phyloP scores from a whole-genome alignment of 1,284 basidiomycete genomes.

The Irpex sp. region DNA sequence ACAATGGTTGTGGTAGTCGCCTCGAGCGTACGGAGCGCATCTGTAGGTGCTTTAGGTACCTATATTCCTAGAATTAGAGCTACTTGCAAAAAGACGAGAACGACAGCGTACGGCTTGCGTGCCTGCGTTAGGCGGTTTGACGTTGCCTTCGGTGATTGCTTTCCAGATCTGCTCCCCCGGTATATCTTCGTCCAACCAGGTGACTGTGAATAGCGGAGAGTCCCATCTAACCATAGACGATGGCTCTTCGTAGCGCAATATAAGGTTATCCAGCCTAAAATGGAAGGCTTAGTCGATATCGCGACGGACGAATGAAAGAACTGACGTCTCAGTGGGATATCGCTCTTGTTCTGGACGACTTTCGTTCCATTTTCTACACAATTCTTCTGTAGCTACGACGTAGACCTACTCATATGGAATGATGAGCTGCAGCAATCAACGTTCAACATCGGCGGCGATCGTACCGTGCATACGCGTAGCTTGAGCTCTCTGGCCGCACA shows the following conservation, averaged over 20 bases:
- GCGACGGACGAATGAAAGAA: background rate
- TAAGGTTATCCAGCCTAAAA: constrained; percentile 81
- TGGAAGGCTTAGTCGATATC: background rate
- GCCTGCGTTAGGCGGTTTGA: constrained; percentile 87
- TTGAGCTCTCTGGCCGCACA: constrained; percentile 90
- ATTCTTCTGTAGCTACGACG: constrained; percentile 76
- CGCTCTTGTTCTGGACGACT: constrained; percentile 41
- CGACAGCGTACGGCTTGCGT: constrained; percentile 67
- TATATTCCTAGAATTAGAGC: constrained; percentile 27
- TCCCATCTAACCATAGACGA: constrained; percentile 98
- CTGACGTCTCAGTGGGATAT: constrained; percentile 76
- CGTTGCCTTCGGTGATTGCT: constrained; percentile 71
- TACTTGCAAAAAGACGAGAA: background rate
- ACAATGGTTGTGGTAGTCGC: constrained; percentile 66
- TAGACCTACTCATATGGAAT: constrained; percentile 48
- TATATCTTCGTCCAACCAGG: constrained; percentile 70
- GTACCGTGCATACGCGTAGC: constrained; percentile 83
- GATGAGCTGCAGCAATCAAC: constrained; percentile 4
- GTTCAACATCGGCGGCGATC: constrained; percentile 28
- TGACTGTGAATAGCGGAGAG: constrained; percentile 85
- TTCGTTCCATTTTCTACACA: constrained; percentile 77
- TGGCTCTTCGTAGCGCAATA: constrained; percentile 92
- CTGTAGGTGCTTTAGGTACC: constrained; percentile 75
- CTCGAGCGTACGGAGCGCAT: constrained; percentile 78
- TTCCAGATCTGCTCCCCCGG: constrained; percentile 79